Evolutionary conservation across 2,329 filamentous ascomycete species (phyloP).

Genomic region (Ceratocystis cubensis): DNA sequence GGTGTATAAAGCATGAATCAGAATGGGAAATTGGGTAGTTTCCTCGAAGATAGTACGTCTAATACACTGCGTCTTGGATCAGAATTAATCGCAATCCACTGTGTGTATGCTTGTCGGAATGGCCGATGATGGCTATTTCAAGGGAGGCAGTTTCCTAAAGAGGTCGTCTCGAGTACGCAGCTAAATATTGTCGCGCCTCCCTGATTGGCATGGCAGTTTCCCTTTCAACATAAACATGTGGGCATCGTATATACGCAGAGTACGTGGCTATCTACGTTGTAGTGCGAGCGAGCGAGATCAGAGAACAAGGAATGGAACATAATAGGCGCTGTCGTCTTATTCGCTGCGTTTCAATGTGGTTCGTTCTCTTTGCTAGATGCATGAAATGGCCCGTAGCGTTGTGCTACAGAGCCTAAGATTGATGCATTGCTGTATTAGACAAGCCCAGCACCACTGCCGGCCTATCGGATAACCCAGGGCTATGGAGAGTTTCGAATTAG

Average conservation of each 20-base stretch:
- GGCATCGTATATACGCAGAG: too few relatives aligned
- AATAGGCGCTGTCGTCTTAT: background rate
- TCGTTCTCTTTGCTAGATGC: slow-evolving; percentile 7
- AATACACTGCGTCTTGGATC: too few relatives aligned
- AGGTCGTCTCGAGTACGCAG: background rate
- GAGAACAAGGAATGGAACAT: too few relatives aligned
- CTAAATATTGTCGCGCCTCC: background rate
- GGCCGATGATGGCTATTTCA: slow-evolving; percentile 3
- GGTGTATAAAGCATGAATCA: too few relatives aligned
- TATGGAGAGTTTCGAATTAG: slow-evolving; percentile 7
- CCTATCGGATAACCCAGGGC: background rate
- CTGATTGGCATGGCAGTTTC: background rate
- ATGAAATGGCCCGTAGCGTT: slow-evolving; percentile 13
- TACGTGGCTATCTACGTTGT: too few relatives aligned
- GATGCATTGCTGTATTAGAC: background rate
- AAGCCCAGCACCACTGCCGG: background rate
- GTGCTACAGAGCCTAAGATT: slow-evolving; percentile 6
- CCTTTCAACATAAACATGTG: background rate
- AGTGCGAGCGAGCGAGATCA: too few relatives aligned
- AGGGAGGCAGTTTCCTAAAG: slow-evolving; percentile 5
- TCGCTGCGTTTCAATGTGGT: background rate
- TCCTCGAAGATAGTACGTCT: too few relatives aligned
- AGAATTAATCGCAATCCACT: background rate
- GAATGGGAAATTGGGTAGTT: too few relatives aligned
- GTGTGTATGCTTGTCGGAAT: background rate